These are phyloP conservation scores for Candida gigantensis DNA, from an alignment of 1,139 yeast species.

Conservation along the genomic window DNA sequence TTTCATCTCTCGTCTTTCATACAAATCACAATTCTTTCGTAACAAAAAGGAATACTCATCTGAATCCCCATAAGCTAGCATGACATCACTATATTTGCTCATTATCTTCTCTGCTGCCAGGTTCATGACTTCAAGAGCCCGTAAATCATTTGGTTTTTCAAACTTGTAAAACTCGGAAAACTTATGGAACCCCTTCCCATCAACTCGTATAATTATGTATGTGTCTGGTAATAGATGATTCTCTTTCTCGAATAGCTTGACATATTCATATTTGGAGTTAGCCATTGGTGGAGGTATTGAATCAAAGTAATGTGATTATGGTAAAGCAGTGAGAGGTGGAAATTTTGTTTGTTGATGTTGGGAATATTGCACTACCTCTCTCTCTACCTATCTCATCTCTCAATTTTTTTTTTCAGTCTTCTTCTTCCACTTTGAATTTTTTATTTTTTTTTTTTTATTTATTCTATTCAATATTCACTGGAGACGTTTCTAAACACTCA, in stretches of 20 bases:
- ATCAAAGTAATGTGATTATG: no score
- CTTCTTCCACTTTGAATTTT: neutral
- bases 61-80: slow-evolving; percentile 89
- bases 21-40: slow-evolving; percentile 59
- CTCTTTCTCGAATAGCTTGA: slow-evolving; percentile 76
- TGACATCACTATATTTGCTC: slow-evolving; percentile 65
- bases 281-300: slow-evolving; percentile 69
- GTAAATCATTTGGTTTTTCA: slow-evolving; percentile 80
- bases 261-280: slow-evolving; percentile 82
- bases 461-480: neutral
- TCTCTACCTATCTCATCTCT: slow-evolving; percentile 10
- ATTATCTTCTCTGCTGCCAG: slow-evolving; percentile 70
- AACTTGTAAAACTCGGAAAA: slow-evolving; percentile 74
- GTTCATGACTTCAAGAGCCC: slow-evolving; percentile 81
- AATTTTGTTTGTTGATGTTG: slow-evolving; percentile 1
- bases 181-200: slow-evolving; percentile 92
- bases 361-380: slow-evolving; percentile 5
- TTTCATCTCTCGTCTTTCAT: slow-evolving; percentile 81
- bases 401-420: neutral
- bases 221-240: slow-evolving; percentile 75
- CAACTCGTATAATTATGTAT: slow-evolving; percentile 81
- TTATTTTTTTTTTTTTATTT: slow-evolving; percentile 3
- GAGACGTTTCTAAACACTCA: no score
- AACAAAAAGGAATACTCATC: slow-evolving; percentile 90
- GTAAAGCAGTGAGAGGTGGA: no score